Percentiles rank a stretch among this genome's conserved stretches.
Evolutionary conservation across 2,329 filamentous ascomycete genomes (phyloP).

Genomic region (Hymenoscyphus linearis): DNA sequence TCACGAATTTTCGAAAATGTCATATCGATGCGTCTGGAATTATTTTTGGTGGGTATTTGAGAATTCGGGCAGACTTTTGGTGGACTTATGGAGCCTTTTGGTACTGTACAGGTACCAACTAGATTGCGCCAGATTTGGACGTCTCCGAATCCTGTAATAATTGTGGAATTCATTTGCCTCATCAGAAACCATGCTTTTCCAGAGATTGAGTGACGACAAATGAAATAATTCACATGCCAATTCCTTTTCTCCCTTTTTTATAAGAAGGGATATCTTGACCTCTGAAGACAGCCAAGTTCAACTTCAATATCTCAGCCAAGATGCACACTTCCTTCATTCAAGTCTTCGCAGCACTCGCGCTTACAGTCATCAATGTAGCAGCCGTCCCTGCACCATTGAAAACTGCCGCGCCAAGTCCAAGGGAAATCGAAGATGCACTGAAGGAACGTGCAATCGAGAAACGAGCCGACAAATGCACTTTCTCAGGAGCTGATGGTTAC

Average conservation of each 20-base stretch:
- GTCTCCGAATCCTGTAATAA: background rate
- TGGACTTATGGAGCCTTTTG: no score
- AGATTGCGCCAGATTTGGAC: no score
- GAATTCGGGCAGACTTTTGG: no score
- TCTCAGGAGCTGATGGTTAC: constrained; percentile 40
- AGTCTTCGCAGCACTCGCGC: background rate
- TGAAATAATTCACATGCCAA: background rate
- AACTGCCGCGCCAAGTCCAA: background rate
- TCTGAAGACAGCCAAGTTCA: background rate
- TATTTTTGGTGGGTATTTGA: no score
- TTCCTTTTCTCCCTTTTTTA: background rate
- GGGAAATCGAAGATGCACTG: background rate
- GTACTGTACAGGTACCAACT: no score
- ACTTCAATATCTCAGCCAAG: background rate
- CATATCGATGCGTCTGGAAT: no score
- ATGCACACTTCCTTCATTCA: background rate
- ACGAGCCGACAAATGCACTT: constrained; percentile 42
- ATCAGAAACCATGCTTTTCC: background rate
- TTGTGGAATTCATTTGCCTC: background rate
- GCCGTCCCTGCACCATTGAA: background rate
- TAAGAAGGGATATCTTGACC: background rate
- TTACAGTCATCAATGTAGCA: background rate
- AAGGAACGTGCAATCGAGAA: background rate
- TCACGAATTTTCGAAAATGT: no score
- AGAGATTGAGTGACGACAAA: background rate